A percentile compares a stretch with the other conserved stretches of the same genome.
phyloP scores from a whole-genome alignment of 148 eudicot species.

The Arctostaphylos glauca region DNA sequence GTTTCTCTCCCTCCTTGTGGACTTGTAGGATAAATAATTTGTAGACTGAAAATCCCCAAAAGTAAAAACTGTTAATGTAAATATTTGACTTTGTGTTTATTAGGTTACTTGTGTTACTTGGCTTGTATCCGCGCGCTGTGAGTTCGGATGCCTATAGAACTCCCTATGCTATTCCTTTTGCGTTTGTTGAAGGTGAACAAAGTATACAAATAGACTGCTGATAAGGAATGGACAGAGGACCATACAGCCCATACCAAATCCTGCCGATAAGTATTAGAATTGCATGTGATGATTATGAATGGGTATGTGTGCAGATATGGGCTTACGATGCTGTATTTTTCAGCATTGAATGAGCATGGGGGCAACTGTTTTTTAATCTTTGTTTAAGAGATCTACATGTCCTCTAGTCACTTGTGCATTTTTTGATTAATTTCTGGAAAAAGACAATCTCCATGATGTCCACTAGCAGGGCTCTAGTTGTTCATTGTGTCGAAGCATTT shows the following conservation, averaged over 20 bases:
- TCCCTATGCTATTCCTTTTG: not conserved
- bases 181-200: not conserved
- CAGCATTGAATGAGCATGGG: not conserved
- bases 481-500: too few relatives aligned
- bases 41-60: constrained; percentile 24
- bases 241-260: not conserved
- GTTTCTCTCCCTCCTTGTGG: constrained; percentile 14
- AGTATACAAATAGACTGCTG: not conserved
- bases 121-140: too few relatives aligned
- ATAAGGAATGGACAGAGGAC: not conserved
- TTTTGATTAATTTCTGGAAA: too few relatives aligned
- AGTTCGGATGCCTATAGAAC: not conserved
- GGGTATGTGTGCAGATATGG: not conserved
- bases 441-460: too few relatives aligned
- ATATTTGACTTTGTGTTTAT: constrained; percentile 10
- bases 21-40: constrained; percentile 41
- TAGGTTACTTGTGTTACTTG: not conserved
- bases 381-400: not conserved
- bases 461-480: too few relatives aligned
- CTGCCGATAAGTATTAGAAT: not conserved
- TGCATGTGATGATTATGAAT: not conserved
- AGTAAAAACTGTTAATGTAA: constrained; percentile 11
- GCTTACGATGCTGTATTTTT: not conserved
- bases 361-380: not conserved
- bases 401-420: too few relatives aligned